Evolutionary conservation across 2,329 filamentous ascomycete genomes (phyloP), one percentile per base, ranked within the genome.

Genomic region (Pezicula rhizophila): DNA sequence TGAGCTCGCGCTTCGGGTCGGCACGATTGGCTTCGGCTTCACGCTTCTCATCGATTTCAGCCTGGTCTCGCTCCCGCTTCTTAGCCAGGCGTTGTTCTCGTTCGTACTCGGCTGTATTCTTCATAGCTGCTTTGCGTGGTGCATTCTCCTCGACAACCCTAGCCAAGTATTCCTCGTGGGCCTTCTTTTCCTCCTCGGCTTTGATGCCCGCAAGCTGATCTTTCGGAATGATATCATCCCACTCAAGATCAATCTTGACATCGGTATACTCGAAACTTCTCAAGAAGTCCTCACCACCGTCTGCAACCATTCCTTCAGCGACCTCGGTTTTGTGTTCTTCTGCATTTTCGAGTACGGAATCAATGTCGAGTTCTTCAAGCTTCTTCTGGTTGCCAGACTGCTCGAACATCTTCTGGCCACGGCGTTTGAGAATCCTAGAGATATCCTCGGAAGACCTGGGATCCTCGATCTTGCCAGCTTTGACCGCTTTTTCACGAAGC

Each of bases 351-450:
- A 99, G 80, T 35, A 99, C 93, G 8, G 91, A 89, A 64, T 99
- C 95, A 58, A 99, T 97, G 65, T 99, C 93, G 20, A 99, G 83
- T 68, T 96, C 90, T 69, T 99, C 93, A 5, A 99, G 77, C 65
- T 95, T 93, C 70, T 92, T 87, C 68, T 99, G 93, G 64, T 99
- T 99, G 51, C 89, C 89, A 10, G 88, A 93, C 66, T 96, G 92
- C 68, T 97, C 92, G 59, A 99, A 99, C 85, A 99, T 95, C 69
- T 93, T 96, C 65, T 96, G 93, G n/a, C 93, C 95, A 58, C 93
- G 87, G 70, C 92, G 90, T 72, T 97, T 97, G 63, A 99, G 79
- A 51, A 99, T 95, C 67, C 88, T 87, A 54, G 93, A 95, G 57
- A 97, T 97, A 63, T 96, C 93, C 56, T 96, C 92, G 1, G 89